Conservation (phyloP, 139 green algal genomes). For the Asterochloris erici region DNA sequence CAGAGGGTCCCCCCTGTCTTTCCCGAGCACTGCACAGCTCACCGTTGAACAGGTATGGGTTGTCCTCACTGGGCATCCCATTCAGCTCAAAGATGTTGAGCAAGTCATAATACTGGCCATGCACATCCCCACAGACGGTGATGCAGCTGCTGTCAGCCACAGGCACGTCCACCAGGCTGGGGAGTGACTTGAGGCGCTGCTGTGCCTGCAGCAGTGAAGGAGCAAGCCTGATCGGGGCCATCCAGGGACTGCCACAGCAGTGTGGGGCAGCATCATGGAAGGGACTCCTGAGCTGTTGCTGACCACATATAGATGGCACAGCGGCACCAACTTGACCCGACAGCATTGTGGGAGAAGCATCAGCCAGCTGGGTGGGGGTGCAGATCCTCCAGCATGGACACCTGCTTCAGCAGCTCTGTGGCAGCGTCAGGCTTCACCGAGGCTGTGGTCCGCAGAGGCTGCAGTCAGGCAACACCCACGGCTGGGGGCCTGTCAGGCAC, state of each 20-base stretch:
- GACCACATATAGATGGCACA: too few species aligned
- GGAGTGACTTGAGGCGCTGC: constrained; percentile 47
- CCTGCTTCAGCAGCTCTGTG: too few species aligned
- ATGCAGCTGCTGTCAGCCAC: constrained; percentile 56
- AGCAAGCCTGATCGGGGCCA: not conserved
- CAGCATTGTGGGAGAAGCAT: too few species aligned
- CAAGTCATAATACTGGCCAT: constrained; percentile 94
- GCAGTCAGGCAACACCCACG: too few species aligned
- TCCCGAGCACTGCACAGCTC: constrained; percentile 1
- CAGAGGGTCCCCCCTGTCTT: not conserved
- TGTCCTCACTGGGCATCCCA: constrained; percentile 73
- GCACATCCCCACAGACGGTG: constrained; percentile 89
- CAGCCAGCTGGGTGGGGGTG: too few species aligned
- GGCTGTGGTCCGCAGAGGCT: too few species aligned
- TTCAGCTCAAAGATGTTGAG: constrained; percentile 97
- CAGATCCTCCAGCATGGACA: too few species aligned
- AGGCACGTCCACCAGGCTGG: constrained; percentile 75
- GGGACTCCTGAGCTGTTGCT: too few species aligned
- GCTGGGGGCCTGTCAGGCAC: too few species aligned
- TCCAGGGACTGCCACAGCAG: not conserved
- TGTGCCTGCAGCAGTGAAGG: constrained; percentile 26
- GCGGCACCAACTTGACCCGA: too few species aligned
- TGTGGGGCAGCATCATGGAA: too few species aligned
- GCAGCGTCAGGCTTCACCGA: too few species aligned
- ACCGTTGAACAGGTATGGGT: constrained; percentile 99